These are phyloP conservation scores for Spergularia bocconei DNA, from an alignment of 148 eudicot species.

Conservation along the genomic window DNA sequence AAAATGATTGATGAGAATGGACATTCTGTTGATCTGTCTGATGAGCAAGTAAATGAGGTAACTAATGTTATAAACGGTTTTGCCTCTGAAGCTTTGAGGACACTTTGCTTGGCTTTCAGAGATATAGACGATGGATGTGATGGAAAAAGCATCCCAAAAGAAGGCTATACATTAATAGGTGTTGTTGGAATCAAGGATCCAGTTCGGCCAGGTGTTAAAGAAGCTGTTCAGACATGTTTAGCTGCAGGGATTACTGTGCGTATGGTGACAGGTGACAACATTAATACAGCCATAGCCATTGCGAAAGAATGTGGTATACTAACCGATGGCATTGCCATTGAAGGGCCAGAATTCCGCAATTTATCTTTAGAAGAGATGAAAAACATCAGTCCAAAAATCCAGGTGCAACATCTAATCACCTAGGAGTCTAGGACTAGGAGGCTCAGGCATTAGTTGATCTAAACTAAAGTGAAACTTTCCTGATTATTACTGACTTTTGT, in stretches of 20 bases:
- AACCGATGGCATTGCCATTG: conserved; percentile 71
- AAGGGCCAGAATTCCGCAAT: conserved; percentile 72
- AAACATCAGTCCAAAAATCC: conserved; percentile 58
- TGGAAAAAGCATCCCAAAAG: conserved; percentile 46
- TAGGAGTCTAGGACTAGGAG: background rate
- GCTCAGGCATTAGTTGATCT: too few species aligned
- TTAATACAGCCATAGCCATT: conserved; percentile 94
- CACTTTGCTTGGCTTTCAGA: conserved; percentile 80
- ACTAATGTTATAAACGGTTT: conserved; percentile 57
- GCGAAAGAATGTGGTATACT: conserved; percentile 96
- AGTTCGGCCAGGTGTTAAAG: conserved; percentile 79
- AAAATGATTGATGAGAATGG: conserved; percentile 54
- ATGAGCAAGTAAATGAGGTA: conserved; percentile 39
- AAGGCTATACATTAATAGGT: conserved; percentile 72
- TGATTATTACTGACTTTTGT: background rate
- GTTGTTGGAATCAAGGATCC: conserved; percentile 95
- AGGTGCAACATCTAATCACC: conserved; percentile 38
- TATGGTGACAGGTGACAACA: conserved; percentile 96
- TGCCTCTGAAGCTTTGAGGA: conserved; percentile 80
- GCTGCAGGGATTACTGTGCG: conserved; percentile 91
- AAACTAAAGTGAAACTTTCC: background rate
- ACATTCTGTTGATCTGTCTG: conserved; percentile 43
- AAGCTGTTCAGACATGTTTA: conserved; percentile 82
- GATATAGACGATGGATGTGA: conserved; percentile 42
- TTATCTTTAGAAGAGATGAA: conserved; percentile 53